These are phyloP conservation scores for Tephrocybe sp. DNA, from an alignment of 768 basidiomycete genomes.

Conservation along the genomic window DNA sequence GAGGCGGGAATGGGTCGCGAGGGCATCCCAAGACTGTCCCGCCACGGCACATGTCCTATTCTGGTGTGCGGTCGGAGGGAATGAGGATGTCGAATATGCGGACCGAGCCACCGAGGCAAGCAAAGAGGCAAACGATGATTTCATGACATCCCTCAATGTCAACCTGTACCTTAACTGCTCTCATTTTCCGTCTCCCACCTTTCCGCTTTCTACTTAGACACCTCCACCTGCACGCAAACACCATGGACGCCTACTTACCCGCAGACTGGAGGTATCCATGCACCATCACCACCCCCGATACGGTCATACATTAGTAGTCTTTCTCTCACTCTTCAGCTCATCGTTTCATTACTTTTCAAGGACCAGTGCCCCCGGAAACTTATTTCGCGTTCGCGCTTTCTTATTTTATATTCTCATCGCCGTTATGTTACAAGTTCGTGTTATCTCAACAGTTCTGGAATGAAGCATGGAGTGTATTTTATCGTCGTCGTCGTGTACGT, in stretches of 20 bases:
- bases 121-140: slow-evolving; percentile 13
- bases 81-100: slow-evolving; percentile 11
- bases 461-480: not conserved
- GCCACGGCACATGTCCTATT: slow-evolving; percentile 12
- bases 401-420: too few species aligned
- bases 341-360: too few species aligned
- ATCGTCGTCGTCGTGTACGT: too few species aligned
- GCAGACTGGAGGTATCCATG: not conserved
- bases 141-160: slow-evolving; percentile 3
- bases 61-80: slow-evolving; percentile 12
- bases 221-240: not conserved
- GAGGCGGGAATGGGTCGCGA: slow-evolving; percentile 1
- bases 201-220: not conserved
- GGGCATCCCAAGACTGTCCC: slow-evolving; percentile 4
- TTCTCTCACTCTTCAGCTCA: too few species aligned
- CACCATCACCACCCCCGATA: not conserved
- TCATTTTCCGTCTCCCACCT: slow-evolving; percentile 1
- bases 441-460: too few species aligned
- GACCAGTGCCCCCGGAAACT: too few species aligned
- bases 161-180: not conserved
- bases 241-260: slow-evolving; percentile 1
- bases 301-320: too few species aligned
- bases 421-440: too few species aligned
- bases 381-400: too few species aligned
- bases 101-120: slow-evolving; percentile 9